Conservation (phyloP, 2,329 filamentous ascomycete species). For the Trichophaea hybrida region DNA sequence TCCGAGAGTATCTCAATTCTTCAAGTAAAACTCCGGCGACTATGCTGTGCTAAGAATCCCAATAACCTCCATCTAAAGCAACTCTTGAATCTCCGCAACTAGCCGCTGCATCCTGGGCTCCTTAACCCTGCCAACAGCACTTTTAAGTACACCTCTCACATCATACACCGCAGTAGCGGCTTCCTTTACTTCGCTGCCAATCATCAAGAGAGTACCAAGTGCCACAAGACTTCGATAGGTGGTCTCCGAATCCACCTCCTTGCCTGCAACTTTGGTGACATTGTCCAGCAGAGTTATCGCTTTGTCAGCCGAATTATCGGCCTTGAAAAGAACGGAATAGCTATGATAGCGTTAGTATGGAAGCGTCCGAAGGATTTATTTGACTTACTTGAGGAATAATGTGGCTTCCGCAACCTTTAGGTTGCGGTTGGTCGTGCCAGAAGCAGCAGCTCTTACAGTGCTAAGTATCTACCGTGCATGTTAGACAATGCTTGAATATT, state of each 20-base stretch:
- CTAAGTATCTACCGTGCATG: constrained; percentile 39
- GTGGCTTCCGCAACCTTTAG: constrained; percentile 71
- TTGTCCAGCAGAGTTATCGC: constrained; percentile 41
- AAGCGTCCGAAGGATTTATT: constrained; percentile 18
- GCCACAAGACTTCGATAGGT: constrained; percentile 71
- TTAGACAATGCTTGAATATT: constrained; percentile 3
- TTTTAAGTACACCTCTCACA: constrained; percentile 32
- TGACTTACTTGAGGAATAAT: constrained; percentile 53
- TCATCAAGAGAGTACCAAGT: constrained; percentile 58
- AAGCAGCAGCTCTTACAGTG: constrained; percentile 42
- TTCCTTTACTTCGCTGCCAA: constrained; percentile 38
- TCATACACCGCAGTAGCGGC: constrained; percentile 35
- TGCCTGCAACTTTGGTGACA: constrained; percentile 47
- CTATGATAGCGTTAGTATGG: constrained; percentile 9
- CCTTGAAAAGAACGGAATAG: constrained; percentile 56
- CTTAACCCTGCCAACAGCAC: constrained; percentile 34
- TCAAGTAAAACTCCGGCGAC: not conserved
- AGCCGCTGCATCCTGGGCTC: constrained; percentile 20
- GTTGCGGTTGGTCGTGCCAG: constrained; percentile 52
- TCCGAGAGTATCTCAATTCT: not conserved
- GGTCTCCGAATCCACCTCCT: constrained; percentile 64
- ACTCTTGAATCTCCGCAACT: constrained; percentile 17
- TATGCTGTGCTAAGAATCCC: not conserved
- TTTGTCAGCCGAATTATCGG: constrained; percentile 27
- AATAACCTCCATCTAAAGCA: constrained; percentile 9